phyloP scores from a whole-genome alignment of 441 rosid species.

The Eruca vesicaria region DNA sequence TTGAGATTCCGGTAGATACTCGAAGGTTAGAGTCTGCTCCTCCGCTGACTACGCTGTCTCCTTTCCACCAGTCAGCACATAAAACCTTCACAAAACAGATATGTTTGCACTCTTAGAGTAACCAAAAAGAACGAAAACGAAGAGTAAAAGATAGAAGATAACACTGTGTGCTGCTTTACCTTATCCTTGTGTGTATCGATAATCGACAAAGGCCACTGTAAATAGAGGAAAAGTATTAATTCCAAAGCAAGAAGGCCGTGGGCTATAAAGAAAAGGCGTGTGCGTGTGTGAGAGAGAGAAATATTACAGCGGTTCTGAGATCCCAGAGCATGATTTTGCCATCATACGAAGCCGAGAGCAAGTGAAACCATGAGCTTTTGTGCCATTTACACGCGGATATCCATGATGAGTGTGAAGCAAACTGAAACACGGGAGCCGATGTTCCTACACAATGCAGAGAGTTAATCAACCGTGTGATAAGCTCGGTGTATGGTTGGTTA shows the following conservation, averaged over 20 bases:
- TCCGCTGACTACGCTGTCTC: conserved; percentile 76
- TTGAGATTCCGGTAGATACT: conserved; percentile 60
- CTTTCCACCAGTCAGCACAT: conserved; percentile 97
- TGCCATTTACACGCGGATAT: conserved; percentile 97
- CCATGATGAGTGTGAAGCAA: conserved; percentile 89
- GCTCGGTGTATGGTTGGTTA: neutral
- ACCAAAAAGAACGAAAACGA: neutral
- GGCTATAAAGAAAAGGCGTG: neutral
- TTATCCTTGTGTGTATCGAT: conserved; percentile 81
- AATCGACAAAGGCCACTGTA: conserved; percentile 94
- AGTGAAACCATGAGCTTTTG: conserved; percentile 68
- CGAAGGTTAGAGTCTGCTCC: conserved; percentile 84
- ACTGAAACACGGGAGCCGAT: conserved; percentile 83
- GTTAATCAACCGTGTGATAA: neutral
- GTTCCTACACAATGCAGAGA: conserved; percentile 54
- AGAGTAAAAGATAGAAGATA: neutral
- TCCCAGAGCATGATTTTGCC: conserved; percentile 99
- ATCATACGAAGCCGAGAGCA: conserved; percentile 89
- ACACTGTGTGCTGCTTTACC: conserved; percentile 39
- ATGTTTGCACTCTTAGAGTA: neutral
- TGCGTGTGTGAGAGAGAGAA: conserved; percentile 19
- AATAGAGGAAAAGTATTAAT: conserved; percentile 21
- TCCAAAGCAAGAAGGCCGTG: neutral
- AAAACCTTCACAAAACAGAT: conserved; percentile 52
- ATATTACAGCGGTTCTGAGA: conserved; percentile 93